A percentile compares a stretch with the other conserved stretches of the same genome.
phyloP scores from a whole-genome alignment of 2,329 filamentous ascomycete species.

The Pyricularia sp. region DNA sequence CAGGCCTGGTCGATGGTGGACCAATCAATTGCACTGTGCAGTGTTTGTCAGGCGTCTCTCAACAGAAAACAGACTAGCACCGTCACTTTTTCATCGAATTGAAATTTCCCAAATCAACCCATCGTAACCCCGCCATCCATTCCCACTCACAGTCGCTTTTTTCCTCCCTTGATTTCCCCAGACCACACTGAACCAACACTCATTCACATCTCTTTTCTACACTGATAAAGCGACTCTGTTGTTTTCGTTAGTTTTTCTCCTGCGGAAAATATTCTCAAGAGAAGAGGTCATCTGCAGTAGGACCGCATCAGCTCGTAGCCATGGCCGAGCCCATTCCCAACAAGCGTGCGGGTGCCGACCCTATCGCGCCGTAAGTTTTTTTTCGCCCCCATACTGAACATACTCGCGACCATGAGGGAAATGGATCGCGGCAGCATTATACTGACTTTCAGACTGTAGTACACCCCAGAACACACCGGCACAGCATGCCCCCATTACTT shows the following conservation, averaged over 20 bases:
- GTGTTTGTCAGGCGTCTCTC: slow-evolving; percentile 3
- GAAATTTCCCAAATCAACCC: slow-evolving; percentile 7
- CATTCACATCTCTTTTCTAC: background rate
- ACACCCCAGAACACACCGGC: slow-evolving; percentile 98
- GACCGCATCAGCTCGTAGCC: slow-evolving; percentile 7
- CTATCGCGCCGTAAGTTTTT: slow-evolving; percentile 47
- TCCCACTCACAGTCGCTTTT: slow-evolving; percentile 4
- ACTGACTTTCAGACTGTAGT: slow-evolving; percentile 36
- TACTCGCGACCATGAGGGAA: background rate
- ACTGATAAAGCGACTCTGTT: background rate
- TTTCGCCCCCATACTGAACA: background rate
- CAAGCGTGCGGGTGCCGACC: slow-evolving; percentile 41
- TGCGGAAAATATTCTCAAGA: background rate
- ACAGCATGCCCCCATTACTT: slow-evolving; percentile 93
- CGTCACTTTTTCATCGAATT: slow-evolving; percentile 3
- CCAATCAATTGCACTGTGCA: slow-evolving; percentile 5
- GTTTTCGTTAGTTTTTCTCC: background rate
- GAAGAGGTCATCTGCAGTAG: background rate
- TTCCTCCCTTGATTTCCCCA: slow-evolving; percentile 1
- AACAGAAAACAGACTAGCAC: slow-evolving; percentile 5
- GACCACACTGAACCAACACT: background rate
- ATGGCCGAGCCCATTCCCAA: slow-evolving; percentile 58
- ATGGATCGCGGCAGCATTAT: background rate
- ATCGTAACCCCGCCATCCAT: slow-evolving; percentile 5
- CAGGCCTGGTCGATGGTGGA: background rate